phyloP scores from a whole-genome alignment of 2,329 filamentous ascomycete genomes.

The Diplocarpon mali region DNA sequence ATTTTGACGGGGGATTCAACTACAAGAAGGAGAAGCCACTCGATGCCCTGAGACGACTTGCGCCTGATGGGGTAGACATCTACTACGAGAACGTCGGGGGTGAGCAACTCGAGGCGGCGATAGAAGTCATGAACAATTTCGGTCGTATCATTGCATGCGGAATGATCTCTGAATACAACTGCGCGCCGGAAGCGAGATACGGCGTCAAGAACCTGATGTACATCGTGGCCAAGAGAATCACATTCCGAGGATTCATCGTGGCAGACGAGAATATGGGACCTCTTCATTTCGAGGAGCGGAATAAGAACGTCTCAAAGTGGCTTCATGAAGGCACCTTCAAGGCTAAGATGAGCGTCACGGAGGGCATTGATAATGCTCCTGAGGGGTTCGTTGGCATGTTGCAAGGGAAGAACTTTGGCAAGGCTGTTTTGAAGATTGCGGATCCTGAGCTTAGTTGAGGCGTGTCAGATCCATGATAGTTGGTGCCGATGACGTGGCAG shows the following conservation, averaged over 20 bases:
- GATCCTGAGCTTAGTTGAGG: conserved; percentile 14
- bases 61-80: conserved; percentile 65
- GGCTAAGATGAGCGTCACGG: conserved; percentile 45
- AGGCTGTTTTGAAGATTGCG: conserved; percentile 55
- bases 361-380: conserved; percentile 55
- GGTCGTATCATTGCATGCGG: conserved; percentile 53
- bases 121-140: conserved; percentile 49
- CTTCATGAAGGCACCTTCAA: conserved; percentile 55
- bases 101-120: conserved; percentile 58
- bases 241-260: conserved; percentile 58
- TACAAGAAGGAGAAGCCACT: conserved; percentile 64
- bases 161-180: conserved; percentile 62
- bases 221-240: conserved; percentile 50
- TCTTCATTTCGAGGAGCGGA: conserved; percentile 47
- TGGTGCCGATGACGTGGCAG: no score
- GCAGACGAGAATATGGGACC: conserved; percentile 49
- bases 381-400: conserved; percentile 58
- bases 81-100: conserved; percentile 77
- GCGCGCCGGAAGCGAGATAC: conserved; percentile 39
- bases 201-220: conserved; percentile 49
- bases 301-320: conserved; percentile 59
- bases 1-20: conserved; percentile 67
- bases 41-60: conserved; percentile 53
- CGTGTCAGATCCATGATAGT: neutral
- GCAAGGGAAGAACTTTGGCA: conserved; percentile 60